Percentiles rank a stretch among this genome's conserved stretches.
These are phyloP conservation scores for Alternaria brassicae DNA, from an alignment of 2,329 filamentous ascomycete genomes.

Conservation along the genomic window DNA sequence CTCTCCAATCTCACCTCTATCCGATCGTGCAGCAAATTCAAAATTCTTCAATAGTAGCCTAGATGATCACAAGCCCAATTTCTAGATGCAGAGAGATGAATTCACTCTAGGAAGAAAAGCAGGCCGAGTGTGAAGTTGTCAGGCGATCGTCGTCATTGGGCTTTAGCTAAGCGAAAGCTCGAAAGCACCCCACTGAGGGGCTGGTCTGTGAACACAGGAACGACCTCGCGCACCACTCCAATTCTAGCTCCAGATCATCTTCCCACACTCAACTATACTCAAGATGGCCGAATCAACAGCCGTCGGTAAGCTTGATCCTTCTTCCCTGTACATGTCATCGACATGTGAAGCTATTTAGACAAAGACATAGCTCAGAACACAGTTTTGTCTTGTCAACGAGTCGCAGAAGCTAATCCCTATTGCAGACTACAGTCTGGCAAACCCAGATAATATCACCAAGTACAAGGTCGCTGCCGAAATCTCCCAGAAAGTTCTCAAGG, in stretches of 20 bases:
- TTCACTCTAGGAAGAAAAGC: slow-evolving; percentile 1
- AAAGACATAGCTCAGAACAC: slow-evolving; percentile 14
- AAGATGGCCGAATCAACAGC: slow-evolving; percentile 47
- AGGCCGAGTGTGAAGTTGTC: slow-evolving; percentile 16
- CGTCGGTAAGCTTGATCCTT: slow-evolving; percentile 35
- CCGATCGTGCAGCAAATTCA: background rate
- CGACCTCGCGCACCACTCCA: slow-evolving; percentile 32
- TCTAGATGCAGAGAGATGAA: slow-evolving; percentile 7
- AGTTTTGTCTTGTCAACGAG: slow-evolving; percentile 24
- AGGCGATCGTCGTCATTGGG: slow-evolving; percentile 35
- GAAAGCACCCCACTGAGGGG: slow-evolving; percentile 42
- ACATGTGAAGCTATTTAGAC: background rate
- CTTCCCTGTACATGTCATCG: background rate
- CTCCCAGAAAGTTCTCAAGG: slow-evolving; percentile 92
- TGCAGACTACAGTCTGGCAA: slow-evolving; percentile 85
- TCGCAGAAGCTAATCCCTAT: slow-evolving; percentile 35
- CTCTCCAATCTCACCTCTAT: background rate
- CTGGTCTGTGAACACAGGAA: slow-evolving; percentile 42
- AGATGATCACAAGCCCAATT: slow-evolving; percentile 9
- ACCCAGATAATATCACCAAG: slow-evolving; percentile 96
- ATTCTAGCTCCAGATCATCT: slow-evolving; percentile 32
- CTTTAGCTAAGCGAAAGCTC: slow-evolving; percentile 38
- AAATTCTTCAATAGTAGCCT: background rate
- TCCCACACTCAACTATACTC: slow-evolving; percentile 30
- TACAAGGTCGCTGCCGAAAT: slow-evolving; percentile 97